These are phyloP conservation scores for Ligustrum vulgare DNA, from an alignment of 257 asterid species.

Conservation along the genomic window DNA sequence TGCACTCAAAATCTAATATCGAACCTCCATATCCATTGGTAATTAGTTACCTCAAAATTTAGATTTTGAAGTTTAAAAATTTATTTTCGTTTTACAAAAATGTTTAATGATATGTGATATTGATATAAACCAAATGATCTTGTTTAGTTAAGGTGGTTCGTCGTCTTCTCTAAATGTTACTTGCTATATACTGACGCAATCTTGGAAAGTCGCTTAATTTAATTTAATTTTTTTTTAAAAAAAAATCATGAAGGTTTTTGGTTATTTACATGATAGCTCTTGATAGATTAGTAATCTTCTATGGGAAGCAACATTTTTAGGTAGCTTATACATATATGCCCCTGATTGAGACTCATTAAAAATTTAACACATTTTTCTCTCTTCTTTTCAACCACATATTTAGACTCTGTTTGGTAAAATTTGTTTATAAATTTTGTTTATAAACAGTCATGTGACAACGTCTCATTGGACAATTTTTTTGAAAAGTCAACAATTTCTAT, in stretches of 20 bases:
- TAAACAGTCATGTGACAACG: no score
- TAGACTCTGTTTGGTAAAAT: no score
- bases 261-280: not conserved
- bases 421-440: no score
- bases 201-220: not conserved
- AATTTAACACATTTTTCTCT: no score
- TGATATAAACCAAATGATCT: not conserved
- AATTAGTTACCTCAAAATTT: not conserved
- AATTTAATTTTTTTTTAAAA: no score
- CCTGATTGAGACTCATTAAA: no score
- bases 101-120: not conserved
- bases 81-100: no score
- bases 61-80: not conserved
- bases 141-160: not conserved
- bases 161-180: not conserved
- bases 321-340: not conserved
- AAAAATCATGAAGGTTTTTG: no score
- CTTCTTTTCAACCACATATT: no score
- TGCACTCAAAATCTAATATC: not conserved
- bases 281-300: not conserved
- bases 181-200: not conserved
- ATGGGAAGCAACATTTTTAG: not conserved
- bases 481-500: no score
- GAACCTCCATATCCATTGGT: not conserved
- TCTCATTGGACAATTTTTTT: no score